Evolutionary conservation across 805 yeast genomes (phyloP).

Genomic region (Candida loeiensis): DNA sequence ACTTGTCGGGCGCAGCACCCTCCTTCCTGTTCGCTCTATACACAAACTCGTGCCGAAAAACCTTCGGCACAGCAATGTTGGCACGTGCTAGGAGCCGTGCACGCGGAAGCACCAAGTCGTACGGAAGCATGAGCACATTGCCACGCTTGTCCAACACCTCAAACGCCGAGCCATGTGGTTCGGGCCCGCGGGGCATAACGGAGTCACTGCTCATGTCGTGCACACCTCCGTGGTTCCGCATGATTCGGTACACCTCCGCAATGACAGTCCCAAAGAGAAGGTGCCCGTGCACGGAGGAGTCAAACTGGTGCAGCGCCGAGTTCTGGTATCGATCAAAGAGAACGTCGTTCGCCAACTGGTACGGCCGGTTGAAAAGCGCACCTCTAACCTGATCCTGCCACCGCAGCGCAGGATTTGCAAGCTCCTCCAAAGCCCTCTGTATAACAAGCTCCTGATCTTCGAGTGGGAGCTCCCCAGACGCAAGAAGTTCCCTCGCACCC

Average conservation of each 20-base stretch:
- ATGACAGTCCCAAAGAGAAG: conserved; percentile 59
- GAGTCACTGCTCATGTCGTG: conserved; percentile 62
- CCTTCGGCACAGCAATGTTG: conserved; percentile 50
- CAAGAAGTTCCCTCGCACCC: conserved; percentile 67
- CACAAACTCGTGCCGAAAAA: conserved; percentile 75
- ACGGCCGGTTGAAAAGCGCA: conserved; percentile 80
- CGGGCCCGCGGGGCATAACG: conserved; percentile 77
- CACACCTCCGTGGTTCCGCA: conserved; percentile 82
- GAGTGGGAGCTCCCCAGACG: conserved; percentile 81
- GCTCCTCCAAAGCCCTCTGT: conserved; percentile 78
- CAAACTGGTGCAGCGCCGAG: conserved; percentile 23
- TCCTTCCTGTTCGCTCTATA: conserved; percentile 63
- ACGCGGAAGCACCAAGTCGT: conserved; percentile 84
- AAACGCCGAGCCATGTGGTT: conserved; percentile 60
- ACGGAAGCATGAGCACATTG: conserved; percentile 81
- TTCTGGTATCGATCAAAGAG: conserved; percentile 59
- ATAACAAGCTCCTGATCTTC: conserved; percentile 88
- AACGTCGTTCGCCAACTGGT: conserved; percentile 78
- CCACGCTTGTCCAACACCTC: conserved; percentile 86
- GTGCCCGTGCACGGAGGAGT: conserved; percentile 39
- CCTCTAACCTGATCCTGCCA: conserved; percentile 93
- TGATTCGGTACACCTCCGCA: conserved; percentile 57
- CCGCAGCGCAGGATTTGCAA: conserved; percentile 87
- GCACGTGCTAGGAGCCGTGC: conserved; percentile 77
- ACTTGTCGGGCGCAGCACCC: conserved; percentile 65